Base-by-base conservation (phyloP, 495 filamentous ascomycete species). In the Penicillium bovifimosum region DNA sequence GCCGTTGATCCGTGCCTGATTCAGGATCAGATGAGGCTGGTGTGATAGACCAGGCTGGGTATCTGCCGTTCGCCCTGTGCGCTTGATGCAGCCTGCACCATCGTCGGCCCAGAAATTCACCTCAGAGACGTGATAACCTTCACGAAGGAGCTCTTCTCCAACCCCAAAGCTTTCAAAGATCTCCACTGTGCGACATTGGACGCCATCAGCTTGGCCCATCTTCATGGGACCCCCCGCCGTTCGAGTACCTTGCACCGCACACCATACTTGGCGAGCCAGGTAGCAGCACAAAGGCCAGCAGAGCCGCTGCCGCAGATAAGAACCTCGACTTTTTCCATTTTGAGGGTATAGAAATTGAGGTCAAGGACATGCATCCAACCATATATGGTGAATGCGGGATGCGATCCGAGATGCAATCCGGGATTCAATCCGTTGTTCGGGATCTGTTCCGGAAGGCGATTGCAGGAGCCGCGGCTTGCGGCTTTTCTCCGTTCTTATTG, bases 111-210 rank as follows among this genome's bases (percentile, higher is more conserved):
- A 88, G 56, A 88, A 87, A 1, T 70, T 71, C 0, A 83, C 75
- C 69, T 91, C 88, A 3, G 84, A 66, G 14, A 86, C 79, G 61
- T 87, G 86, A 51, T 85, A 90, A 0, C 82, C 76, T 58, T 91
- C 86, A 10, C 78, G 76, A n/a, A 91, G 75, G 24, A 91, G 61
- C 33, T 83, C 77, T 47, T 90, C 86, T 0, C 79, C 75, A 10
- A 92, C 68, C 0, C 86, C 86, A 40, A 91, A 90, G 29, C 80
- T 85, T 55, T 93, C 86, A 45, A 90, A 86, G 38, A 95, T 83
- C 62, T 93, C 88, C 9, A 90, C 80, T 1, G 87, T 88, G 1
- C 88, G 85, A 52, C 82, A 84, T 67, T 93, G 88, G 9, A 91
- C 77, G 0, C 88, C 88, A 46, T 92, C 88, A 1, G 88, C 88